Base-by-base conservation (phyloP, 1,139 yeast genomes). In the Lodderomyces margitis region DNA sequence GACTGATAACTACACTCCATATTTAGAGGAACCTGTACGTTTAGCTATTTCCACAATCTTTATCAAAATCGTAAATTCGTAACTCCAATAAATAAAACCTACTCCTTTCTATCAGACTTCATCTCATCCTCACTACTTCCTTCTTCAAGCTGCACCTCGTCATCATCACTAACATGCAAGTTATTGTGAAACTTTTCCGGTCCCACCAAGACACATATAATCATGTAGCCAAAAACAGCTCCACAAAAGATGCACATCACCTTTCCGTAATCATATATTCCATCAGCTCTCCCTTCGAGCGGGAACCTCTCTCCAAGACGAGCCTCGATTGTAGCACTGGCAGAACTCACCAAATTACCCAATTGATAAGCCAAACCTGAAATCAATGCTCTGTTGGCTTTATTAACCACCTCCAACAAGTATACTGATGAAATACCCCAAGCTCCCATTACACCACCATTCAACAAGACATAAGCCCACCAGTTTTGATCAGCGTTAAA, bases 221-320 rank as follows among this genome's bases (percentile, higher is more conserved):
- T 47, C 55, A 63, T 53, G 46, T 54, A 66, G 2, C 52, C 64
- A 46, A 67, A 64, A 10, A 67, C 68, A 7, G 66, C 64, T 2
- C 66, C 72, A 51, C 62, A 57, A 51, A 68, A 68, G 23, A 68
- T 68, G 38, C 64, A 58, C 70, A 68, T 67, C 10, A 66, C 71
- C 42, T 56, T 58, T 19, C 68, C 68, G 46, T 68, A 68, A 46
- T 68, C 58, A 45, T 58, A 64, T 11, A 54, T 55, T 11, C 46
- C 58, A 4, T 38, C 37, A 9, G 48, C 48, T 9, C 40, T 43
- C 21, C 44, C 45, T 5, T 42, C 40, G 36, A 62, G 47, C 1
- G 71, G 71, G 50, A 59, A 68, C 12, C 47, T 41, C 30, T 58
- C 59, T 9, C 70, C 70, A 9, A 68, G 45, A 30, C 56, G 49